Percentiles rank a stretch among this genome's conserved stretches.
Conservation (phyloP, 495 filamentous ascomycete species). For the Cercophora samala region DNA sequence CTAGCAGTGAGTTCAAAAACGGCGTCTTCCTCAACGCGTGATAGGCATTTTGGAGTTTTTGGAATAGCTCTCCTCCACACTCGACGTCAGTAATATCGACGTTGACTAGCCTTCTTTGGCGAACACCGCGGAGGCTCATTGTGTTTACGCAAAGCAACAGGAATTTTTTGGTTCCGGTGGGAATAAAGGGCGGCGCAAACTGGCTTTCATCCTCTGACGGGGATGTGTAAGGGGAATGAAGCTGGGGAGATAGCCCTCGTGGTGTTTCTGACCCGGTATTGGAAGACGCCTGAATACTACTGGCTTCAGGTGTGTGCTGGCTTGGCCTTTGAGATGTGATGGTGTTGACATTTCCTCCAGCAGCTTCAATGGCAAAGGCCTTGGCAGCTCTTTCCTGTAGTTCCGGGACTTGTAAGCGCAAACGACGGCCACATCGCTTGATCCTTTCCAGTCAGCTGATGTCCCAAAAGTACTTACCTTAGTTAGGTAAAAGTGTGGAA, state of each 20-base stretch:
- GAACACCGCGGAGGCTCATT: neutral
- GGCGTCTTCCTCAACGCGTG: neutral
- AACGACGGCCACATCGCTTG: constrained; percentile 11
- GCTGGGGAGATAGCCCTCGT: neutral
- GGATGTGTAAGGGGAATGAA: constrained; percentile 10
- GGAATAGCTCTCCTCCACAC: constrained; percentile 14
- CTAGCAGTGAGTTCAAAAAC: constrained; percentile 8
- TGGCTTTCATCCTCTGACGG: constrained; percentile 2
- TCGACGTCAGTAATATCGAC: constrained; percentile 17
- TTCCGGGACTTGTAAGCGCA: constrained; percentile 7
- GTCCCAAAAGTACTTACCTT: too few species aligned
- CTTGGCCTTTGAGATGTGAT: neutral
- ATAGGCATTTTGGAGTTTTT: constrained; percentile 12
- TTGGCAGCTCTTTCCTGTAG: neutral
- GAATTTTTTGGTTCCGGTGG: constrained; percentile 17
- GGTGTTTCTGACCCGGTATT: neutral
- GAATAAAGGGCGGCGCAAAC: constrained; percentile 8
- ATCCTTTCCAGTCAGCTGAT: neutral
- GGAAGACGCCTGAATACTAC: constrained; percentile 1
- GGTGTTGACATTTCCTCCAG: constrained; percentile 8
- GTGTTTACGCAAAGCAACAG: constrained; percentile 19
- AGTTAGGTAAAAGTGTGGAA: neutral
- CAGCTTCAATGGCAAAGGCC: constrained; percentile 13
- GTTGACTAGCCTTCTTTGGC: constrained; percentile 15
- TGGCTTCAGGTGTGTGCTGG: neutral